Base-by-base conservation (phyloP, 2,329 filamentous ascomycete genomes). In the Biscogniauxia marginata region DNA sequence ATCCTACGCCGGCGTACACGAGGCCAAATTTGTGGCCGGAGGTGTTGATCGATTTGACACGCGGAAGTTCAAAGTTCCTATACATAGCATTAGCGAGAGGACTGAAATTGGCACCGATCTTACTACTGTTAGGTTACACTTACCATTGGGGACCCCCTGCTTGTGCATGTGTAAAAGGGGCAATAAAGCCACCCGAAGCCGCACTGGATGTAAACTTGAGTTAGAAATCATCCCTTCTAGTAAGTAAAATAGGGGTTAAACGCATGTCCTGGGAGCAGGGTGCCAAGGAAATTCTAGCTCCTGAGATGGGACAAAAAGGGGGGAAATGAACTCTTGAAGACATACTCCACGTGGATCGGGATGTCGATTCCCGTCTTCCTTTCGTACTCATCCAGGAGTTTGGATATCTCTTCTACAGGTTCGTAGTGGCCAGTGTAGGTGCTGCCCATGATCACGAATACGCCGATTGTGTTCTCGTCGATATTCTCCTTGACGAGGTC, bases 341-440 rank as follows among this genome's bases (percentile, higher is more conserved):
- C n/a, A n/a, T n/a, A n/a, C n/a, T 87, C 84, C 2, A 87, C 84
- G 57, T 87, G 84, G 45, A 91, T 90, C 0, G 87, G 86, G 56
- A 89, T 86, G 58, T 86, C 81, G 30, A 80, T 66, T 0, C 86
- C 86, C 2, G 83, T 87, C 66, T 84, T 74, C 53, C 79, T 75
- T 69, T 89, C 77, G 50, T 80, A 86, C 46, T 83, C 77, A 59
- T 89, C 85, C 2, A 91, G 74, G 11, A 90, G 80, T 18, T 84
- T 78, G 19, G 82, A 84, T 19, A 91, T 81, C 64, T 86, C 83
- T 67, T 89, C 83, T 0, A 90, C 86, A 0, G 87, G 86, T 70
- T 90, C 87, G 60, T 86, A 90, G 66, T 90, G 86, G 0, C 88
- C 87, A 0, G 88, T 91, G 63, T 90, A 91, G 0, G 88, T 91